Conservation (phyloP, 768 basidiomycete species). For the Clathrus columnatus region DNA sequence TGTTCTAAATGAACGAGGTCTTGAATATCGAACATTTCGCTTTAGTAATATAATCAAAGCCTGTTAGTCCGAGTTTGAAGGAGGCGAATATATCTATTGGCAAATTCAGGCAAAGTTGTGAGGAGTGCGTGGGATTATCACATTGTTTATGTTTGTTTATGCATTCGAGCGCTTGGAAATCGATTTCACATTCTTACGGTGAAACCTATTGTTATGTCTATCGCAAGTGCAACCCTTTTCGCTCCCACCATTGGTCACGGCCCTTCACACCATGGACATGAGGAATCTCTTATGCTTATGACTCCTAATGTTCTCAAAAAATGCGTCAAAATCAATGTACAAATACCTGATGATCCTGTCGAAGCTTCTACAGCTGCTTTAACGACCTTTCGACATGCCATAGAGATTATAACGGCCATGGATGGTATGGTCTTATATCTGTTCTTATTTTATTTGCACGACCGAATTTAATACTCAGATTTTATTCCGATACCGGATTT, state of each 20-base stretch:
- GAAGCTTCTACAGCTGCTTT: slow-evolving; percentile 5
- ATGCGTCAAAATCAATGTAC: slow-evolving; percentile 2
- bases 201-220: too few relatives aligned
- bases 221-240: neutral
- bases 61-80: too few relatives aligned
- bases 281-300: neutral
- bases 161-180: too few relatives aligned
- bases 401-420: slow-evolving; percentile 5
- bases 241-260: neutral
- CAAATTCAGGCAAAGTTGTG: too few relatives aligned
- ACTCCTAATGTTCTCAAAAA: slow-evolving; percentile 1
- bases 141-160: too few relatives aligned
- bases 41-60: too few relatives aligned
- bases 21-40: slow-evolving; percentile 10
- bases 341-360: slow-evolving; percentile 5
- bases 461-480: slow-evolving; percentile 6
- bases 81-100: too few relatives aligned
- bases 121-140: too few relatives aligned
- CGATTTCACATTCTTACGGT: too few relatives aligned
- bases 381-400: neutral
- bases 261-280: neutral
- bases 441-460: neutral
- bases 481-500: slow-evolving; percentile 15
- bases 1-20: slow-evolving; percentile 16
- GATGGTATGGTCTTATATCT: neutral